Percentiles rank a stretch among this genome's conserved stretches.
These are phyloP conservation scores for Leptographium procerum DNA, from an alignment of 2,329 filamentous ascomycete species.

Conservation along the genomic window DNA sequence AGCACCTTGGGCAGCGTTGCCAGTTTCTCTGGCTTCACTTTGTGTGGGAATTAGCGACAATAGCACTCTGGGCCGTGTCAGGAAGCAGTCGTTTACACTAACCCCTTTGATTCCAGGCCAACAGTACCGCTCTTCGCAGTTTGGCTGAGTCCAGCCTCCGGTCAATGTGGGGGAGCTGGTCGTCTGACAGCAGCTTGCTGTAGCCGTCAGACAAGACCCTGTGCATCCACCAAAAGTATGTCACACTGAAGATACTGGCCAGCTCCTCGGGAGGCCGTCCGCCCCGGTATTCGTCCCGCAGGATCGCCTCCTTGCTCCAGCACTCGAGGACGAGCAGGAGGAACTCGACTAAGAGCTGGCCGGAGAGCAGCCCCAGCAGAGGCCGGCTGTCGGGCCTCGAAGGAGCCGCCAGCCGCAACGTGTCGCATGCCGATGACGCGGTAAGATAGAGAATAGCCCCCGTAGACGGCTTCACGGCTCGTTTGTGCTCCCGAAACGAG, in stretches of 20 bases:
- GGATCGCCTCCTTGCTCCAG: slow-evolving; percentile 9
- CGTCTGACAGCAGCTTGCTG: slow-evolving; percentile 12
- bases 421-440: not conserved
- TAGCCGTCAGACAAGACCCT: slow-evolving; percentile 20
- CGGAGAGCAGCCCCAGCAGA: not conserved
- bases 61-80: not conserved
- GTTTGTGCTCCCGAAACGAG: slow-evolving; percentile 6
- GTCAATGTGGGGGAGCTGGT: slow-evolving; percentile 18
- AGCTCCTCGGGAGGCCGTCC: slow-evolving; percentile 19
- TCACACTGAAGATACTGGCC: slow-evolving; percentile 16
- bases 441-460: slow-evolving; percentile 5
- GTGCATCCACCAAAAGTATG: slow-evolving; percentile 23
- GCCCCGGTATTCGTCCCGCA: slow-evolving; percentile 6
- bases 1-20: slow-evolving; percentile 20
- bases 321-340: slow-evolving; percentile 10
- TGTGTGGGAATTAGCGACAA: not conserved
- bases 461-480: slow-evolving; percentile 1
- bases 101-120: slow-evolving; percentile 19
- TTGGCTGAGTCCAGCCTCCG: slow-evolving; percentile 12
- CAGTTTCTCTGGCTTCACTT: slow-evolving; percentile 12
- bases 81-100: not conserved
- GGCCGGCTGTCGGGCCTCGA: slow-evolving; percentile 19
- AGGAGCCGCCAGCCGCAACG: slow-evolving; percentile 1
- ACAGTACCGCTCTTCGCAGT: slow-evolving; percentile 14
- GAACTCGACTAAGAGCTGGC: not conserved